These are phyloP conservation scores for Gliomastix tumulicola DNA, from an alignment of 2,329 filamentous ascomycete genomes.

Conservation along the genomic window DNA sequence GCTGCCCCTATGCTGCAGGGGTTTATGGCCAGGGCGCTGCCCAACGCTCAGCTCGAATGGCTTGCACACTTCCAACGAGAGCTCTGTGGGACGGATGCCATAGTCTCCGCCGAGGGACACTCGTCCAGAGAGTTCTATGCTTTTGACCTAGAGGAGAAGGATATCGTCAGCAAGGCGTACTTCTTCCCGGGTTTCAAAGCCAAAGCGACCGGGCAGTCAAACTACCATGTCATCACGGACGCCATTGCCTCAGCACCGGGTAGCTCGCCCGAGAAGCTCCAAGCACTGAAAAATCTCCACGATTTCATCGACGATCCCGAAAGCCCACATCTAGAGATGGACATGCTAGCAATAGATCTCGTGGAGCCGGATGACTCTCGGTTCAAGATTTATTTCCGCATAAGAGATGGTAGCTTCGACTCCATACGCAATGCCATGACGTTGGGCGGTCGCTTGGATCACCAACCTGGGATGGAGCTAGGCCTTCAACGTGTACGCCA, in stretches of 20 bases:
- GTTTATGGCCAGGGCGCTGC: constrained; percentile 2
- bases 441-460: constrained; percentile 9
- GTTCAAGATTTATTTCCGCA: constrained; percentile 27
- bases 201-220: constrained; percentile 2
- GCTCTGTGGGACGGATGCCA: background rate
- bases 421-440: constrained; percentile 16
- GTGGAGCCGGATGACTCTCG: constrained; percentile 16
- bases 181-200: constrained; percentile 14
- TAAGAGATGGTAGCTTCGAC: constrained; percentile 17
- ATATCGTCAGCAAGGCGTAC: constrained; percentile 12
- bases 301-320: constrained; percentile 1
- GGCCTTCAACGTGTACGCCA: constrained; percentile 9
- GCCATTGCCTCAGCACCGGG: constrained; percentile 10
- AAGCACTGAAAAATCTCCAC: constrained; percentile 2
- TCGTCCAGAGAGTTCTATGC: constrained; percentile 14
- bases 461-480: constrained; percentile 2
- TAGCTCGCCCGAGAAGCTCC: background rate
- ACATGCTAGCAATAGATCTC: constrained; percentile 25
- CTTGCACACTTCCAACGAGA: constrained; percentile 8
- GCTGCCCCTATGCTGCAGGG: constrained; percentile 2
- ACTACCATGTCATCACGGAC: constrained; percentile 6
- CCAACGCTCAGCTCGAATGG: constrained; percentile 10
- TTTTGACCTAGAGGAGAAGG: constrained; percentile 13
- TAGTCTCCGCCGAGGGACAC: constrained; percentile 1
- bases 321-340: constrained; percentile 3